These are phyloP conservation scores for Cucurbita maxima DNA, from an alignment of 306 rosid genomes.

Conservation along the genomic window DNA sequence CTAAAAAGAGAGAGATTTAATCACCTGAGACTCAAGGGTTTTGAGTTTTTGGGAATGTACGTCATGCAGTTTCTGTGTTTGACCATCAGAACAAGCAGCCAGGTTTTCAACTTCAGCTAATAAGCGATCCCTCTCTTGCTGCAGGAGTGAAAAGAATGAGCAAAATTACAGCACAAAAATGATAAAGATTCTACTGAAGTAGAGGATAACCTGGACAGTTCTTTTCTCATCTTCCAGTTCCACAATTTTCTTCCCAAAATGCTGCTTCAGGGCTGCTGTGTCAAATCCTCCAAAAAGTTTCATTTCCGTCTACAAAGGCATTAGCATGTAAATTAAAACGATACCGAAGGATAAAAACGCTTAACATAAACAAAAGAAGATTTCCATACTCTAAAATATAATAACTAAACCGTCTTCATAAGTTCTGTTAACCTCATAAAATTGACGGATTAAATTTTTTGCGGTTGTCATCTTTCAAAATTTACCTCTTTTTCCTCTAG, in stretches of 20 bases:
- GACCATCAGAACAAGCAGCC: slow-evolving; percentile 90
- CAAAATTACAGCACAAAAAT: slow-evolving; percentile 6
- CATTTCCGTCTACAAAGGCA: slow-evolving; percentile 66
- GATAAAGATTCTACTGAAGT: slow-evolving; percentile 13
- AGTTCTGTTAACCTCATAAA: background rate
- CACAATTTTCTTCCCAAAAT: slow-evolving; percentile 85
- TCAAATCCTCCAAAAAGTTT: slow-evolving; percentile 72
- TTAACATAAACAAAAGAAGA: background rate
- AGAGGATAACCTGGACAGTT: slow-evolving; percentile 60
- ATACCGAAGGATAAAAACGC: background rate
- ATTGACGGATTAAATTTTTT: background rate
- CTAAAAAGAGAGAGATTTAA: background rate
- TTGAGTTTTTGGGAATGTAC: slow-evolving; percentile 81
- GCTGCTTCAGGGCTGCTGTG: slow-evolving; percentile 79
- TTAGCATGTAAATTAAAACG: background rate
- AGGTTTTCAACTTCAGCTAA: slow-evolving; percentile 95
- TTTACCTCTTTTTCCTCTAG: slow-evolving; percentile 88
- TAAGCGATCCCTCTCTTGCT: slow-evolving; percentile 90
- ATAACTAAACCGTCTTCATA: background rate
- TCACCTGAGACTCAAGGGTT: slow-evolving; percentile 88
- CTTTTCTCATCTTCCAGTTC: slow-evolving; percentile 94
- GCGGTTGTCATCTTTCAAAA: background rate
- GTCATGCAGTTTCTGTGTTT: slow-evolving; percentile 85
- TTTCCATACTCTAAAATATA: background rate
- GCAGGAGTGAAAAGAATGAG: slow-evolving; percentile 23